Evolutionary conservation across 257 asterid species (phyloP), one percentile per base, ranked within the genome.

Genomic region (Misopates orontium): DNA sequence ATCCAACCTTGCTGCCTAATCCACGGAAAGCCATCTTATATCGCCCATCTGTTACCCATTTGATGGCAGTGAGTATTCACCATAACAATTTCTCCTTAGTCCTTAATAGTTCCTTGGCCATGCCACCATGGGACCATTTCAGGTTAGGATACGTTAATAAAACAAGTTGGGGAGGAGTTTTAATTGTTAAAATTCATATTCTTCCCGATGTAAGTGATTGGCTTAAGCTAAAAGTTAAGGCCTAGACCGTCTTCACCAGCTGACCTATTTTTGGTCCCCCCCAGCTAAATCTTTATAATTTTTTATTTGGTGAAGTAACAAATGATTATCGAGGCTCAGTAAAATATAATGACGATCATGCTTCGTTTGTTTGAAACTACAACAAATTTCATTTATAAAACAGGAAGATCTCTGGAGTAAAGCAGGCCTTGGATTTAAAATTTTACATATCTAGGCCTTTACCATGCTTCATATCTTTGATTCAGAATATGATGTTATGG

Each of bases 1-100:
- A 93, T 86, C 97, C 95, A 60, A 86, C 95, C 66, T 79, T 93
- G 87, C 96, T 95, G 10, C 87, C 90, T 45, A 93, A 93, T 58
- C 96, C 97, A 2, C 83, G 96, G 73, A 93, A 93, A 85, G 86
- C 96, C 41, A 79, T 90, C 78, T 74, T 93, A 71, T 90, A 87
- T 71, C 97, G 90, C 48, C 97, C 97, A 25, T 82, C 95, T 44
- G 88, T 80, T 67, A 86, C 97, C 63, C 97, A 88, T 79, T 88
- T 84, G 71, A 60, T 93, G 64, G 99, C 99, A 31, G 99, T 93
- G 74, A 84, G 99, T 85, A 61, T 68, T 63, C 68, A 56, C 65
- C 44, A 5, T 59, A 42, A 52, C 67, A 32, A 19, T 53, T 61
- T 69, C 42, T 62, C 57, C 56, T 60, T 68, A 36, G 63, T 20